Conservation (phyloP, 768 basidiomycete genomes). For the Russula foetens region DNA sequence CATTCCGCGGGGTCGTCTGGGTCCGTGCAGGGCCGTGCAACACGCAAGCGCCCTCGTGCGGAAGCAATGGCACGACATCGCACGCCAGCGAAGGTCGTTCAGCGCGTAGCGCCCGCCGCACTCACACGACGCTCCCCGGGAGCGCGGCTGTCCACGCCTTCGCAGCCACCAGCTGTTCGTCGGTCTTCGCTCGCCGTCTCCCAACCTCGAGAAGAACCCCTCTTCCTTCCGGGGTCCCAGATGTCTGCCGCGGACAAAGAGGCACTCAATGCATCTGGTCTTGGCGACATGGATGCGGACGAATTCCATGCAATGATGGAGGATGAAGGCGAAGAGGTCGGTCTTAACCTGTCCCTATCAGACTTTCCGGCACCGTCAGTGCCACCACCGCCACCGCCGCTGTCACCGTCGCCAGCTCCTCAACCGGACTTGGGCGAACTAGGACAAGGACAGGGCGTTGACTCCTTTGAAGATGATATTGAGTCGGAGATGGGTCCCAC, state of each 20-base stretch:
- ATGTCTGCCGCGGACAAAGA: conserved; percentile 48
- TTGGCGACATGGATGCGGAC: conserved; percentile 56
- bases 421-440: conserved; percentile 1
- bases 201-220: conserved; percentile 22
- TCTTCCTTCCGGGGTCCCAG: conserved; percentile 28
- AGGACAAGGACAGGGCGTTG: not conserved
- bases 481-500: conserved; percentile 18
- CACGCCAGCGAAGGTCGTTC: conserved; percentile 16
- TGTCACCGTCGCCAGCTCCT: not conserved
- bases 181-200: not conserved
- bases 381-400: not conserved
- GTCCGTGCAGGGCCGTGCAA: not conserved
- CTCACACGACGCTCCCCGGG: conserved; percentile 19
- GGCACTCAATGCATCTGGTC: conserved; percentile 48
- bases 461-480: conserved; percentile 12
- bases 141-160: conserved; percentile 7
- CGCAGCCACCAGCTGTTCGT: not conserved
- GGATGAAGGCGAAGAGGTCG: conserved; percentile 49
- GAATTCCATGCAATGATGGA: conserved; percentile 56
- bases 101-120: conserved; percentile 9
- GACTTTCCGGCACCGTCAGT: not conserved
- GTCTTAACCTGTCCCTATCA: conserved; percentile 6
- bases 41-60: conserved; percentile 12
- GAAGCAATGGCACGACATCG: conserved; percentile 1
- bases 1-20: conserved; percentile 4